These are phyloP conservation scores for Lyophyllum atratum DNA, from an alignment of 768 basidiomycete genomes.

Conservation along the genomic window DNA sequence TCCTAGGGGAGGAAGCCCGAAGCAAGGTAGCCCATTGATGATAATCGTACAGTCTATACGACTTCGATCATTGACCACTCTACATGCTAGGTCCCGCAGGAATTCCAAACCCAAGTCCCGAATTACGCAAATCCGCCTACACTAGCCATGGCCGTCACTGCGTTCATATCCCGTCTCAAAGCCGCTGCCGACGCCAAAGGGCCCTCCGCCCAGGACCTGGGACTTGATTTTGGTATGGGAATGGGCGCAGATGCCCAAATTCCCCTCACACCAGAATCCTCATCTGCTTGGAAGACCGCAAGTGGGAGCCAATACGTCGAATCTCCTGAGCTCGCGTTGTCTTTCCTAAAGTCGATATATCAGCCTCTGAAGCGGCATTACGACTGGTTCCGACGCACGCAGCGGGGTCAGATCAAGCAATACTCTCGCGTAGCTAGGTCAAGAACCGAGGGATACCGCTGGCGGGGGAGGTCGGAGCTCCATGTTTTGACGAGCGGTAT, in stretches of 20 bases:
- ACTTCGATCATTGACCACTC: background rate
- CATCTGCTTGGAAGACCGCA: slow-evolving; percentile 14
- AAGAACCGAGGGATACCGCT: slow-evolving; percentile 89
- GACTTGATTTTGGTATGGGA: slow-evolving; percentile 59
- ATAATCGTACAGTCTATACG: too few relatives aligned
- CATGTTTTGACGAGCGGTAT: slow-evolving; percentile 94
- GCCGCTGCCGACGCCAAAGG: slow-evolving; percentile 33
- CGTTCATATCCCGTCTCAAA: slow-evolving; percentile 79
- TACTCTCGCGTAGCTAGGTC: slow-evolving; percentile 84
- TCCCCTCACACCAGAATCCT: slow-evolving; percentile 36
- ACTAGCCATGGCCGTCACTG: slow-evolving; percentile 89
- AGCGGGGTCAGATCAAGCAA: slow-evolving; percentile 91
- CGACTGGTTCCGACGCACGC: slow-evolving; percentile 94
- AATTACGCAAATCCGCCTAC: slow-evolving; percentile 96
- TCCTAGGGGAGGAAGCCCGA: slow-evolving; percentile 93
- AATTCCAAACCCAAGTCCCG: slow-evolving; percentile 94
- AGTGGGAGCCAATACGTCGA: slow-evolving; percentile 49
- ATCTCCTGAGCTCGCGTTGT: slow-evolving; percentile 59
- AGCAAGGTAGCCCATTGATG: slow-evolving; percentile 63
- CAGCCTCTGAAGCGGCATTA: slow-evolving; percentile 86
- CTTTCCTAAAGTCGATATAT: slow-evolving; percentile 82
- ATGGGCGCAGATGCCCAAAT: slow-evolving; percentile 50
- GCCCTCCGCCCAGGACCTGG: slow-evolving; percentile 62
- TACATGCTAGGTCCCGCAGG: slow-evolving; percentile 67
- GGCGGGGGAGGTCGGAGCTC: slow-evolving; percentile 84